Conservation (phyloP, 148 eudicot species). For the Oxyria digyna region DNA sequence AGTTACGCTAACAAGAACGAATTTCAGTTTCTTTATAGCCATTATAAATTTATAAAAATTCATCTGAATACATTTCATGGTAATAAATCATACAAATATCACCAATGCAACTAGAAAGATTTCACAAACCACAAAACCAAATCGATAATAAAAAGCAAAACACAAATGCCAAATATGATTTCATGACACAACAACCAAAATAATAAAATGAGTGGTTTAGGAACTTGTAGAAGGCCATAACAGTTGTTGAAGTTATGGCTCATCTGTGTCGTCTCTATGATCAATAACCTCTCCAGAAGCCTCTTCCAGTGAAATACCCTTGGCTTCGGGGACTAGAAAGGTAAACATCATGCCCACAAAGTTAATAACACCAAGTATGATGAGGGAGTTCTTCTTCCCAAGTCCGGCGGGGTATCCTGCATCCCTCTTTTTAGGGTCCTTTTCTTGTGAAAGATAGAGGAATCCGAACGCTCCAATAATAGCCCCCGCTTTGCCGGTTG, state of each 20-base stretch:
- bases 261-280: neutral
- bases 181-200: neutral
- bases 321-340: neutral
- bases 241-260: neutral
- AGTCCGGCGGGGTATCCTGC: slow-evolving; percentile 2
- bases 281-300: neutral
- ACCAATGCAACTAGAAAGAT: neutral
- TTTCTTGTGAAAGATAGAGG: neutral
- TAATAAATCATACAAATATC: neutral
- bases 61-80: too few relatives aligned
- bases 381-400: neutral
- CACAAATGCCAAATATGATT: neutral
- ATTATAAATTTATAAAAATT: too few relatives aligned
- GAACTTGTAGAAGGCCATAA: neutral
- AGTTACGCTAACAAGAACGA: too few relatives aligned
- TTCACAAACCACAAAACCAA: neutral
- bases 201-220: too few relatives aligned
- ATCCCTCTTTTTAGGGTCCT: slow-evolving; percentile 1
- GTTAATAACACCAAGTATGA: neutral
- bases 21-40: too few relatives aligned
- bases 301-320: neutral
- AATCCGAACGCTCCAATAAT: slow-evolving; percentile 4
- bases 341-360: neutral
- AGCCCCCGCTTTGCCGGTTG: slow-evolving; percentile 6
- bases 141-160: neutral